phyloP scores from a whole-genome alignment of 139 green algal species.

The Haematococcus sp. region DNA sequence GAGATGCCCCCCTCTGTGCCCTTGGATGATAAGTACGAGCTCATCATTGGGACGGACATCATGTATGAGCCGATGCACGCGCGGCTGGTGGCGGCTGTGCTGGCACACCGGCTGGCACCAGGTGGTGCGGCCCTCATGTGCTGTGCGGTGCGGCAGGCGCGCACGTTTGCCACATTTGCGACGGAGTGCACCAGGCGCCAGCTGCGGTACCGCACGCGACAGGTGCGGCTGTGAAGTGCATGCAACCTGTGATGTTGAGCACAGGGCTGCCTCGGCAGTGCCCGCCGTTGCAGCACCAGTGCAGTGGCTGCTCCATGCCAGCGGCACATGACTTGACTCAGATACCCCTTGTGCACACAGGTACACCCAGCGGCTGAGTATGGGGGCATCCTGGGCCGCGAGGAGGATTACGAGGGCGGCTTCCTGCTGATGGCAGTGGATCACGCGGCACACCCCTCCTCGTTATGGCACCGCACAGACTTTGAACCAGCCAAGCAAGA shows the following conservation, averaged over 20 bases:
- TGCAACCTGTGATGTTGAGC: too few relatives aligned
- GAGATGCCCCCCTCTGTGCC: conserved; percentile 32
- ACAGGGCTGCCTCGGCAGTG: too few relatives aligned
- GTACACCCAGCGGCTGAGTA: conserved; percentile 15
- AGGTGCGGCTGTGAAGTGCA: conserved; percentile 4
- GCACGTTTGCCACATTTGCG: conserved; percentile 50
- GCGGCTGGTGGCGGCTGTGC: conserved; percentile 55
- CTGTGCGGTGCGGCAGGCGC: conserved; percentile 56
- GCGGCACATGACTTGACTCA: too few relatives aligned
- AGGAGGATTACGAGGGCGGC: conserved; percentile 68
- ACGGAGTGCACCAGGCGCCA: conserved; percentile 24
- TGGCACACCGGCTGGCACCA: conserved; percentile 52
- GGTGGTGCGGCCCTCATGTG: conserved; percentile 56
- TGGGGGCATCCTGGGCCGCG: conserved; percentile 37
- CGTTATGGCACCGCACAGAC: conserved; percentile 32
- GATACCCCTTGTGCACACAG: neutral
- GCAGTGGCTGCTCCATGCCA: too few relatives aligned
- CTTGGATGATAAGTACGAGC: conserved; percentile 38
- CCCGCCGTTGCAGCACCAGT: too few relatives aligned
- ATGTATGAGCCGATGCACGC: conserved; percentile 73
- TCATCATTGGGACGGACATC: conserved; percentile 74
- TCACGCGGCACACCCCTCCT: conserved; percentile 12
- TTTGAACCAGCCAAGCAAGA: conserved; percentile 13
- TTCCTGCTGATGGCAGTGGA: conserved; percentile 60
- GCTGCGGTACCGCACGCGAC: conserved; percentile 32